Evolutionary conservation across 306 rosid genomes (phyloP).

Genomic region (Astragalus glycyphyllos): DNA sequence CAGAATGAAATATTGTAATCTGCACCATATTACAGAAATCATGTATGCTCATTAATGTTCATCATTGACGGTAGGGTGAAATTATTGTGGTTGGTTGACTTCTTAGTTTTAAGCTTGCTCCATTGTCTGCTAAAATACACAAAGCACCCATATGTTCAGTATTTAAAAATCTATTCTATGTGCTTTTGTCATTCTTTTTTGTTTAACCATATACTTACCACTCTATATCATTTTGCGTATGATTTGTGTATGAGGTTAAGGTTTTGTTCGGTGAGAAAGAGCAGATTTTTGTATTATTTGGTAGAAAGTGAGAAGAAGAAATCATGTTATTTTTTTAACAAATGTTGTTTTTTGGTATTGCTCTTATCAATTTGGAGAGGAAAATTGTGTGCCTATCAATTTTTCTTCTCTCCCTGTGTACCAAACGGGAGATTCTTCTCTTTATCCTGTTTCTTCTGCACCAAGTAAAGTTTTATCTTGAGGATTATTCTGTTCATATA

Average conservation of each 20-base stretch:
- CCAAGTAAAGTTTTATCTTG: too few relatives aligned
- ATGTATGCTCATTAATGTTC: background rate
- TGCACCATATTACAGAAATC: slow-evolving; percentile 1
- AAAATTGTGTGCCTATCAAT: background rate
- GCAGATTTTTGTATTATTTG: background rate
- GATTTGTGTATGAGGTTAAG: too few relatives aligned
- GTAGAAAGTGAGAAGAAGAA: background rate
- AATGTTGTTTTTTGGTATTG: background rate
- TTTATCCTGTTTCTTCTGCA: background rate
- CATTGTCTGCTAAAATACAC: background rate
- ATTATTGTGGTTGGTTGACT: background rate
- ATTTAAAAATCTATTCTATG: background rate
- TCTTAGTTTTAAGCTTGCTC: background rate
- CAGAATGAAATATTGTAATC: slow-evolving; percentile 3
- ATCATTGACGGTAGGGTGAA: background rate
- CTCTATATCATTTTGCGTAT: too few relatives aligned
- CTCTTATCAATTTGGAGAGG: background rate
- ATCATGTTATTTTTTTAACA: background rate
- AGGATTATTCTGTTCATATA: too few relatives aligned
- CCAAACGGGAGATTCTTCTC: background rate
- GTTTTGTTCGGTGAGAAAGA: too few relatives aligned
- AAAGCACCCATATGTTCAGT: background rate
- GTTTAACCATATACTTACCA: slow-evolving; percentile 5
- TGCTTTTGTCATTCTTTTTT: background rate
- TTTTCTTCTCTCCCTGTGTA: background rate